Evolutionary conservation across 805 yeast species (phyloP), one percentile per base, ranked within the genome.

Genomic region (Wickerhamomyces alni): DNA sequence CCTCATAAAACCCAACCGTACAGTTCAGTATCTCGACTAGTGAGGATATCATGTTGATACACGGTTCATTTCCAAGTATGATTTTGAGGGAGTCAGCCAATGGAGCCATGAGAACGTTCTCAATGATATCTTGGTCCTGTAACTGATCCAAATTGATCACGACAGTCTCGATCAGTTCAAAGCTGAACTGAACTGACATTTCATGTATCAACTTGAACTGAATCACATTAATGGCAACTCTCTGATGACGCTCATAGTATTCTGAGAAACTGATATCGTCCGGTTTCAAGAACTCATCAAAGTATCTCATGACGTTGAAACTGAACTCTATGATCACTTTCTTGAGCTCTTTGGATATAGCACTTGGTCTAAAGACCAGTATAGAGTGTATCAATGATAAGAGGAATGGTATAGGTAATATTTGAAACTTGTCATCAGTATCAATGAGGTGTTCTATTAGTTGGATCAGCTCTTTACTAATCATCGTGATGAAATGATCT

Each of bases 291-390:
- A 37, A 38, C 13, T 25, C 47, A 16, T 39, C 41, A n/a, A 41
- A 34, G 3, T 11, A 2, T 4, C 16, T 5, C n/a, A 31, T 21
- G 5, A 17, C 24, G 5, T 26, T 26, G 16, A 37, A 28, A 13
- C 25, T 17, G 5, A 26, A 26, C 12, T 12, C 8, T 4, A 41
- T 16, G 5, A 44, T 3, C 59, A 39, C 30, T 52, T 52, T 36
- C 51, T 66, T 47, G 66, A 61, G 18, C 70, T 62, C 12, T 54
- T 50, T 28, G 51, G 58, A 64, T 1, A 80, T 66, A 1, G 91
- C 88, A 40, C 74, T 72, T 1, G 85, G 80, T 51, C 85, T 66
- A 57, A 78, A 85, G 17, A 59, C 67, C 6, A 82, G 56, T 1
- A 77, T 52, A 37, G 75, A 74, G 47, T 77, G 77, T 29, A 82